Conservation (phyloP, 352 stramenopile genomes). For the Globisporangium barbulae region DNA sequence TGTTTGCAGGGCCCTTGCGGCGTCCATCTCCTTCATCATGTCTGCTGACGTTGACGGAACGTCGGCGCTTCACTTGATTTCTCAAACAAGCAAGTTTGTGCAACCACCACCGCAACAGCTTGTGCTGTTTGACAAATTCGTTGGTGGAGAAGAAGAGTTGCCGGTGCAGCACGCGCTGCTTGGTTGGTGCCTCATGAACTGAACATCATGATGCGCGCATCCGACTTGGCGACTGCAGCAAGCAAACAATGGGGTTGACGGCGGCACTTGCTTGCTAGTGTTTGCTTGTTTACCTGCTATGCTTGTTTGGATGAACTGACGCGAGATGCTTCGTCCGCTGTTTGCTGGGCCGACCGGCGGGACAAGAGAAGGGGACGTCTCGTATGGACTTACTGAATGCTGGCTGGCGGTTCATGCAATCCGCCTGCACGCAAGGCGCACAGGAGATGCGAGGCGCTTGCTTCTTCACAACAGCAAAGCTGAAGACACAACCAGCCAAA, state of each 20-base stretch:
- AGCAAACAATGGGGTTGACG: neutral
- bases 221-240: conserved; percentile 1
- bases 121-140: neutral
- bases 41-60: conserved; percentile 1
- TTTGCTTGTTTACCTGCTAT: neutral
- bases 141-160: conserved; percentile 2
- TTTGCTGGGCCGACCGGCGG: neutral
- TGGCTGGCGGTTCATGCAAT: conserved; percentile 4
- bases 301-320: conserved; percentile 1
- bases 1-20: neutral
- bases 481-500: neutral
- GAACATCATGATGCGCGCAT: neutral
- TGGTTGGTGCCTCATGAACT: conserved; percentile 1
- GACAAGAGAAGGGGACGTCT: neutral
- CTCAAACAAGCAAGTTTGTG: conserved; percentile 5
- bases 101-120: neutral
- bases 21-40: neutral
- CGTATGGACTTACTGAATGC: neutral
- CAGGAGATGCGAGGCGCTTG: neutral
- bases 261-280: neutral
- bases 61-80: conserved; percentile 4
- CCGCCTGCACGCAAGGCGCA: conserved; percentile 1
- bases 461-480: conserved; percentile 2
- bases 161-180: neutral
- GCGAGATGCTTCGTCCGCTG: neutral